phyloP scores from a whole-genome alignment of 768 basidiomycete species.

The Strobilomyces dryophilus region DNA sequence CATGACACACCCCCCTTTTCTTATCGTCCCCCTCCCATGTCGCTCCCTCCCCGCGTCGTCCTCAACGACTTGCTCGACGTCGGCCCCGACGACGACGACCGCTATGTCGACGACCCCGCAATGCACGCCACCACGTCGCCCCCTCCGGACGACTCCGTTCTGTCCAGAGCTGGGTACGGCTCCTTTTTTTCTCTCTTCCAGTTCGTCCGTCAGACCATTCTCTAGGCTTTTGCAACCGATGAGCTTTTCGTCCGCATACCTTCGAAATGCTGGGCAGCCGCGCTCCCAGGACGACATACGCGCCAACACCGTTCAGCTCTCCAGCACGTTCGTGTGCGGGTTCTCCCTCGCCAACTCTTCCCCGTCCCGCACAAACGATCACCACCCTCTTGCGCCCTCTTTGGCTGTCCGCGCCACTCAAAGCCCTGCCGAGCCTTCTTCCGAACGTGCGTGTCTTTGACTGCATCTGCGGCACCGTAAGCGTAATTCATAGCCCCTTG shows the following conservation, averaged over 20 bases:
- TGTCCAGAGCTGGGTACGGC: slow-evolving; percentile 57
- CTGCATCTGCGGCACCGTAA: slow-evolving; percentile 6
- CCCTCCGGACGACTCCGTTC: slow-evolving; percentile 36
- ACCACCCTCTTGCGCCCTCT: background rate
- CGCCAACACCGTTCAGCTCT: slow-evolving; percentile 61
- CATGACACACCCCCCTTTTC: background rate
- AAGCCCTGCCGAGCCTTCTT: slow-evolving; percentile 15
- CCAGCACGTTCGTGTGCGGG: slow-evolving; percentile 39
- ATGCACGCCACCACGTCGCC: slow-evolving; percentile 19
- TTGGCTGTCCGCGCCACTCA: slow-evolving; percentile 15
- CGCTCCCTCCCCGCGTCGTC: background rate
- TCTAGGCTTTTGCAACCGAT: slow-evolving; percentile 54
- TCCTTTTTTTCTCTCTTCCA: background rate
- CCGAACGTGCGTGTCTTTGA: slow-evolving; percentile 22
- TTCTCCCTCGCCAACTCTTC: background rate
- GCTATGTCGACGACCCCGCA: slow-evolving; percentile 11
- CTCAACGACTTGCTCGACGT: background rate
- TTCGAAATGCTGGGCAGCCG: slow-evolving; percentile 23
- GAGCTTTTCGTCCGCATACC: slow-evolving; percentile 36
- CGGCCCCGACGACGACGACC: background rate
- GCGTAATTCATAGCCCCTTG: slow-evolving; percentile 6
- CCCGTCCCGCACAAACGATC: background rate
- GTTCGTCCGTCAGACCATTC: background rate
- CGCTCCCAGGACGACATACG: slow-evolving; percentile 67
- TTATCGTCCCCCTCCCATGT: slow-evolving; percentile 6